These are phyloP conservation scores for Neurospora tetrasperma DNA, from an alignment of 495 filamentous ascomycete species.

Conservation along the genomic window DNA sequence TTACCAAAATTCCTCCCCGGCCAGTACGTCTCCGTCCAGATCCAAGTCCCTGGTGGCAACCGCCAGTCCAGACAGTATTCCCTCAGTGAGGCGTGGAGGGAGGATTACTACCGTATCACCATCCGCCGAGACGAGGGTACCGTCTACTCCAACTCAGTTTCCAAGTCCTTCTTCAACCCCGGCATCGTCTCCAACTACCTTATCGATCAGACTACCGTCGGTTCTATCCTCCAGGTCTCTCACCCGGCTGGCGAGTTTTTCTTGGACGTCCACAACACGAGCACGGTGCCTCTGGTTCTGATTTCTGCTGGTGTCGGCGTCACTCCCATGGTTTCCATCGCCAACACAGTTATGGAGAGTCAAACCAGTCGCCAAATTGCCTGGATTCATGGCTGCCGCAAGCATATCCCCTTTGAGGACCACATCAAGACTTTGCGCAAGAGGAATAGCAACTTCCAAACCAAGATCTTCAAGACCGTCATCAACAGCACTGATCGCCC, in stretches of 20 bases:
- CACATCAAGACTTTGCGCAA: constrained; percentile 37
- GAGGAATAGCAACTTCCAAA: constrained; percentile 24
- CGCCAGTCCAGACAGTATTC: constrained; percentile 64
- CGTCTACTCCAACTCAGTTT: constrained; percentile 30
- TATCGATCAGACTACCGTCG: constrained; percentile 48
- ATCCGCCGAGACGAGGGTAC: constrained; percentile 56
- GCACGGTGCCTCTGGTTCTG: constrained; percentile 46
- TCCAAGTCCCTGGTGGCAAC: constrained; percentile 45
- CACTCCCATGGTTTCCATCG: constrained; percentile 56
- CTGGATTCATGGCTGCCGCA: constrained; percentile 53
- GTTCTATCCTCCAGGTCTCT: constrained; percentile 51
- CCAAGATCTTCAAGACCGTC: constrained; percentile 32
- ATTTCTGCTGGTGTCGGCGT: constrained; percentile 62
- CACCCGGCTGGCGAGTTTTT: constrained; percentile 65
- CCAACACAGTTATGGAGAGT: constrained; percentile 45
- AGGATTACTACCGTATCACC: constrained; percentile 56
- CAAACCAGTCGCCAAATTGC: constrained; percentile 39
- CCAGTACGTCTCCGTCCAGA: constrained; percentile 57
- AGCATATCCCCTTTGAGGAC: constrained; percentile 38
- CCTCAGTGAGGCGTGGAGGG: constrained; percentile 49
- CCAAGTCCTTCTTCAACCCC: constrained; percentile 31
- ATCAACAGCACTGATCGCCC: constrained; percentile 35
- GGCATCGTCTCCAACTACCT: constrained; percentile 64
- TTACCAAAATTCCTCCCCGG: constrained; percentile 55
- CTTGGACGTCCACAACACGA: constrained; percentile 35